Evolutionary conservation across 1,139 yeast species (phyloP).

Genomic region (Kodamaea plutei): DNA sequence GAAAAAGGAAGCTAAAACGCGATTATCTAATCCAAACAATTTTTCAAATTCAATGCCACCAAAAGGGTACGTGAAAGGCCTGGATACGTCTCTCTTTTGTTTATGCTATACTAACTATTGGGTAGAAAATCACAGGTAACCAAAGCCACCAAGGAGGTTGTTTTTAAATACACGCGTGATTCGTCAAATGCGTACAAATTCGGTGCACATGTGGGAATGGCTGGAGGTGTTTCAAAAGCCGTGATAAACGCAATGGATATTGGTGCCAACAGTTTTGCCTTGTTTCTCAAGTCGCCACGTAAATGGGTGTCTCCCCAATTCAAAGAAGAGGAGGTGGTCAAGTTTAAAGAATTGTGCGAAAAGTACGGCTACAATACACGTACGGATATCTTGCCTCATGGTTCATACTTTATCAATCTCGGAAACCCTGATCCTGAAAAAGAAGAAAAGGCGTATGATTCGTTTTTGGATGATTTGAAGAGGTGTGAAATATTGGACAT

Average conservation of each 20-base stretch:
- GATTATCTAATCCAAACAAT: too few species aligned
- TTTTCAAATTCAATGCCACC: too few species aligned
- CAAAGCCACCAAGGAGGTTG: too few species aligned
- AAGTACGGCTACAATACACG: slow-evolving; percentile 64
- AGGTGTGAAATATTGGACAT: slow-evolving; percentile 84
- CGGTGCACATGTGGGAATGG: slow-evolving; percentile 78
- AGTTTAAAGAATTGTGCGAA: slow-evolving; percentile 61
- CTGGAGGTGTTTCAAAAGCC: slow-evolving; percentile 75
- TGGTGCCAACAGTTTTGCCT: slow-evolving; percentile 84
- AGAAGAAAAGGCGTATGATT: slow-evolving; percentile 66
- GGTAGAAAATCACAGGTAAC: too few species aligned
- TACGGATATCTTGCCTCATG: slow-evolving; percentile 87
- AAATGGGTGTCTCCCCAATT: slow-evolving; percentile 86
- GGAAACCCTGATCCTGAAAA: slow-evolving; percentile 88
- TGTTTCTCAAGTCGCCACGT: slow-evolving; percentile 85
- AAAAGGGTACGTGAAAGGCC: slow-evolving; percentile 13
- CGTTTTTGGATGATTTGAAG: slow-evolving; percentile 81
- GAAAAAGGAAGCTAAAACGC: too few species aligned
- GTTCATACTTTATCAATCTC: slow-evolving; percentile 85
- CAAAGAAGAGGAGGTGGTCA: slow-evolving; percentile 58
- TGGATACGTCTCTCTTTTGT: too few species aligned
- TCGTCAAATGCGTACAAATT: slow-evolving; percentile 41
- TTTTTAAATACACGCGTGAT: slow-evolving; percentile 18
- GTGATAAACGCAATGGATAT: slow-evolving; percentile 69
- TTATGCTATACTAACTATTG: too few species aligned